A percentile compares a stretch with the other conserved stretches of the same genome.
Conservation (phyloP, 148 eudicot genomes). For the Linanthus parryae region DNA sequence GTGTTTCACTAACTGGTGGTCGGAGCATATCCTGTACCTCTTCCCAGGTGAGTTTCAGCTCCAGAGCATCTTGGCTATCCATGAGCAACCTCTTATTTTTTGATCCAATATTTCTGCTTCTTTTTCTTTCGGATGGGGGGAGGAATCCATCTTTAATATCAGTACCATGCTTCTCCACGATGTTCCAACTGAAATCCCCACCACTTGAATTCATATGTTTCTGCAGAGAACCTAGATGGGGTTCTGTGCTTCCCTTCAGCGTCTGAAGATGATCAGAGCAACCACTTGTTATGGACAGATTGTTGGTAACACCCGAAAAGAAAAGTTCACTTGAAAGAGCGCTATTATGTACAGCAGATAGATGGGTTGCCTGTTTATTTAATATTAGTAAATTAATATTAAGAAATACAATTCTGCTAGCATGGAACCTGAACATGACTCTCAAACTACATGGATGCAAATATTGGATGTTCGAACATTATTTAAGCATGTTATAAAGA, state of each 20-base stretch:
- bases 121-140: constrained; percentile 49
- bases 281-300: constrained; percentile 31
- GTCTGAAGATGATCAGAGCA: constrained; percentile 53
- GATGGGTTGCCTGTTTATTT: constrained; percentile 31
- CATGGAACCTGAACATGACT: neutral
- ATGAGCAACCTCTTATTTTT: constrained; percentile 71
- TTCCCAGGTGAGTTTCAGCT: constrained; percentile 61
- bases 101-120: constrained; percentile 64
- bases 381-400: constrained; percentile 11
- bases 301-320: constrained; percentile 30
- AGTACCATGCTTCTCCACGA: constrained; percentile 40
- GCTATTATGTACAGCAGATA: constrained; percentile 24
- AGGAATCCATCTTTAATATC: constrained; percentile 32
- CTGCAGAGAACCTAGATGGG: constrained; percentile 41
- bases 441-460: constrained; percentile 2
- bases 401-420: constrained; percentile 5
- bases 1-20: constrained; percentile 50
- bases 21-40: constrained; percentile 67
- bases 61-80: constrained; percentile 59
- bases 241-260: constrained; percentile 50
- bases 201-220: constrained; percentile 36
- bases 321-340: constrained; percentile 34
- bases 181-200: constrained; percentile 38
- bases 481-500: neutral
- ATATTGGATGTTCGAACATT: neutral